Evolutionary conservation across 208 protist genomes (phyloP).

Genomic region (Trypanosoma conorhini): DNA sequence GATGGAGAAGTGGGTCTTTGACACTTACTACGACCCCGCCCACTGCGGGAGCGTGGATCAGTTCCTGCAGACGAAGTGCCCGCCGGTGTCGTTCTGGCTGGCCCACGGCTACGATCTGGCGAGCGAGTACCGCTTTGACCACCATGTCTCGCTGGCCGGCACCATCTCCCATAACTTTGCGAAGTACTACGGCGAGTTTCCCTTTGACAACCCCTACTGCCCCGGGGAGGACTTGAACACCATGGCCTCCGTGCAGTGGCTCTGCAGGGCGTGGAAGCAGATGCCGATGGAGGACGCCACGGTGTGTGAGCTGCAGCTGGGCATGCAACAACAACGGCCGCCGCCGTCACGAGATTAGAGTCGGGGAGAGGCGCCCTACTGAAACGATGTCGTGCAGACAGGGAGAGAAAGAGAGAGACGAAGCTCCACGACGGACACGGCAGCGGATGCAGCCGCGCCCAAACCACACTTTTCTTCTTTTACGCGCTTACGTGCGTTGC

Average conservation of each 20-base stretch:
- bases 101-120: slow-evolving; percentile 59
- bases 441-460: background rate
- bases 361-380: background rate
- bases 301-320: slow-evolving; percentile 15
- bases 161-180: slow-evolving; percentile 66
- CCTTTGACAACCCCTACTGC: slow-evolving; percentile 85
- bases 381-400: background rate
- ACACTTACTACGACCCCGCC: slow-evolving; percentile 32
- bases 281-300: slow-evolving; percentile 17
- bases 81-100: slow-evolving; percentile 80
- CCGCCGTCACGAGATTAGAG: background rate
- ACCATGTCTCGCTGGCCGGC: slow-evolving; percentile 40
- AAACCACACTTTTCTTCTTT: background rate
- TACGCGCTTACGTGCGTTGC: too few species aligned
- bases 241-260: slow-evolving; percentile 49
- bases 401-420: too few species aligned
- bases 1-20: slow-evolving; percentile 66
- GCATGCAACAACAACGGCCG: background rate
- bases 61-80: slow-evolving; percentile 21
- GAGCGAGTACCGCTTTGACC: slow-evolving; percentile 42
- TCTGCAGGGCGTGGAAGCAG: slow-evolving; percentile 50
- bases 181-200: slow-evolving; percentile 68
- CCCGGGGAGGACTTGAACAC: slow-evolving; percentile 88
- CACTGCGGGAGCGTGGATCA: background rate
- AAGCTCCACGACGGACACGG: too few species aligned